A percentile compares a stretch with the other conserved stretches of the same genome.
These are phyloP conservation scores for Rauvolfia tetraphylla DNA, from an alignment of 257 asterid species.

Conservation along the genomic window DNA sequence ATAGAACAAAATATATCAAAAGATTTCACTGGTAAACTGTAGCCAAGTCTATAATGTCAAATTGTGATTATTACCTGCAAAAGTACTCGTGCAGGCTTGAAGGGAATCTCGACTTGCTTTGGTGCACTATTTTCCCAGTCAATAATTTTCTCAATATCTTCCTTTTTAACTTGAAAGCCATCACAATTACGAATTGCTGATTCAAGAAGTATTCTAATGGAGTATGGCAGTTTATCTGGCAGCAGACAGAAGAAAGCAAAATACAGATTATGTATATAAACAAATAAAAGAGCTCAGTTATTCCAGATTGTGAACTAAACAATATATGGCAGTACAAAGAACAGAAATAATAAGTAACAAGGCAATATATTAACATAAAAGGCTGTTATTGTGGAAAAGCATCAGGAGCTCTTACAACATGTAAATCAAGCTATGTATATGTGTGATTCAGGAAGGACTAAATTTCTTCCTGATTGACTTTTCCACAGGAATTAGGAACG, in stretches of 20 bases:
- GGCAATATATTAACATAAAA: too few relatives aligned
- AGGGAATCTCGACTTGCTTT: constrained; percentile 86
- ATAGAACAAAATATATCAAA: constrained; percentile 27
- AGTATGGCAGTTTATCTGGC: constrained; percentile 89
- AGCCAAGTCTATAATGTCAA: not conserved
- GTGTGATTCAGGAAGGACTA: not conserved
- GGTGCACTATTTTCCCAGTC: constrained; percentile 91
- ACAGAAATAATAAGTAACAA: not conserved
- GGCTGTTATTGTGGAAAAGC: too few relatives aligned
- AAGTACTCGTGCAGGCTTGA: constrained; percentile 96
- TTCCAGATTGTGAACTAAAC: not conserved
- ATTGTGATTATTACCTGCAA: constrained; percentile 60
- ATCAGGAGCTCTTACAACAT: too few relatives aligned
- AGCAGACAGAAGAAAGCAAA: constrained; percentile 10
- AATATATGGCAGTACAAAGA: not conserved
- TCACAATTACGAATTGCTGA: constrained; percentile 97
- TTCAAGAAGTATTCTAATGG: constrained; percentile 85
- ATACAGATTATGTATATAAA: constrained; percentile 1
- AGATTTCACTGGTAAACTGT: not conserved
- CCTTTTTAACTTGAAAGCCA: constrained; percentile 83
- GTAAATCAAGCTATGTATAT: not conserved
- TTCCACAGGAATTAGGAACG: not conserved
- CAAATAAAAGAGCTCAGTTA: not conserved
- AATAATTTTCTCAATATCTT: constrained; percentile 84
- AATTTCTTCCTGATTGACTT: too few relatives aligned